Conservation (phyloP, 345 rosid species). For the Excoecaria cochinchinensis region DNA sequence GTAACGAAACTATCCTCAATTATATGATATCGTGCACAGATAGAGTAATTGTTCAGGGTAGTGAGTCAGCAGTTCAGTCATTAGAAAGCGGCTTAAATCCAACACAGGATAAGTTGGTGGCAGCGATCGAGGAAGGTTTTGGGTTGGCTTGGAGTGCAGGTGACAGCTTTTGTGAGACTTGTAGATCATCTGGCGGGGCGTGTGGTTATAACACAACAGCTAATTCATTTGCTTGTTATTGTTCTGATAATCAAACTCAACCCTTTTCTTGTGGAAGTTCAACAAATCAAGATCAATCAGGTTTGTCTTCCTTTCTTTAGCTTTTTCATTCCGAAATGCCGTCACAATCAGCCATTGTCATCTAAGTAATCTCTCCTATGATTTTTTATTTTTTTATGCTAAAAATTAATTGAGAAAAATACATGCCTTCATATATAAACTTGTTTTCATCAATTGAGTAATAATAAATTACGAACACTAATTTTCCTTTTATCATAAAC, state of each 20-base stretch:
- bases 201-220: conserved; percentile 27
- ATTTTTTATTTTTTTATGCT: too few species aligned
- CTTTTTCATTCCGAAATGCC: too few species aligned
- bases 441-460: too few species aligned
- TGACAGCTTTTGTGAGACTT: conserved; percentile 14
- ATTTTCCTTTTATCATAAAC: too few species aligned
- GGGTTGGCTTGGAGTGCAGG: conserved; percentile 19
- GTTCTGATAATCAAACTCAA: not conserved
- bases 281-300: too few species aligned
- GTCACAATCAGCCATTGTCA: too few species aligned
- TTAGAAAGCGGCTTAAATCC: rapidly evolving
- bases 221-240: conserved; percentile 27
- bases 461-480: too few species aligned
- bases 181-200: conserved; percentile 22
- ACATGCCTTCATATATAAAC: too few species aligned
- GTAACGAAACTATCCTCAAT: rapidly evolving
- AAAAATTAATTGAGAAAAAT: too few species aligned
- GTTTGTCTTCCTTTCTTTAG: too few species aligned
- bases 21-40: not conserved
- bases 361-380: too few species aligned
- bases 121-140: conserved; percentile 27
- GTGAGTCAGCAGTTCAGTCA: not conserved
- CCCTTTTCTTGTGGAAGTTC: not conserved
- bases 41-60: conserved; percentile 21
- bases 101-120: not conserved